Evolutionary conservation across 192 early-diverging fungal genomes (phyloP), one percentile per base, ranked within the genome.

Genomic region (Umbelopsis sp.): DNA sequence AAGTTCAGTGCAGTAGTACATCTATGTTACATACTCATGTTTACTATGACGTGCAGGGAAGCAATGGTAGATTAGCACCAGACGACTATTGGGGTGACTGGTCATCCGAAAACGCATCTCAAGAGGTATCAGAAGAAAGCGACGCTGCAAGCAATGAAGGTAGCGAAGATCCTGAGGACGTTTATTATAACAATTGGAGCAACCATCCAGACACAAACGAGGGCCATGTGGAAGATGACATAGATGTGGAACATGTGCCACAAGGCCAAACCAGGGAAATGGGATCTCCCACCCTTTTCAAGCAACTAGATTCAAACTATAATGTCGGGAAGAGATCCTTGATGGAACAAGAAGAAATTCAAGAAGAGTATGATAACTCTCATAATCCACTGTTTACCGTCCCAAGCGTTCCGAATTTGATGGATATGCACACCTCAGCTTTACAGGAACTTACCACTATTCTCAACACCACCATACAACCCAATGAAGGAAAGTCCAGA

Each of bases 11-110:
- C 16, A 50, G 49, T 56, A 20, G 68, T 50, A 50, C 11, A 0
- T 3, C 26, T 36, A 45, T 66, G 8, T 22, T 44, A 12, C 9
- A 65, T 68, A 21, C 10, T 56, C 36, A 66, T 41, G 34, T 36
- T 34, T 67, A 6, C 16, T 0, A 65, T 54, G 41, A 43, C 38
- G 1, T 66, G 41, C 11, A 66, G 41, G 38, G 45, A 8, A 25
- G 24, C 5, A 45, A 65, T 14, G 11, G 47, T 52, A 25, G 72
- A 73, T 11, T 24, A 31, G 74, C 74, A 43, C 67, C 74, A 3
- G 79, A 75, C 2, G 79, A 76, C 47, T 80, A 80, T 68, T 80
- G 79, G 79, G 79, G 79, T 11, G 74, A 75, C 14, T 80, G 79
- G 79, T 80, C 79, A 20, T 75, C 74, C 17, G 79, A 80, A 31